Conservation (phyloP, 2,329 filamentous ascomycete species). For the Claviceps pazoutovae region DNA sequence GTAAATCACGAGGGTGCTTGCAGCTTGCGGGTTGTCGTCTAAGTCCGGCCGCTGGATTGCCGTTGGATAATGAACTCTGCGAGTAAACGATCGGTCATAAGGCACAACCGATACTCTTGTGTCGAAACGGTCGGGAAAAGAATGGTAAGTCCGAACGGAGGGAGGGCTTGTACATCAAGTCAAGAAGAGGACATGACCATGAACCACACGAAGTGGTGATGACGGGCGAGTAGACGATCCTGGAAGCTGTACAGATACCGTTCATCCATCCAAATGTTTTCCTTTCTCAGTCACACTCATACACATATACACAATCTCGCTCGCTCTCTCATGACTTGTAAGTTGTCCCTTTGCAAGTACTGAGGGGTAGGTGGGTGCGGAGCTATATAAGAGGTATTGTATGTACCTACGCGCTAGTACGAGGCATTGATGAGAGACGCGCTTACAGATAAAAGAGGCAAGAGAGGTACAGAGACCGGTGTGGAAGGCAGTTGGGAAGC, state of each 20-base stretch:
- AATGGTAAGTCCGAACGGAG: neutral
- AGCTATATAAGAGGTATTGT: neutral
- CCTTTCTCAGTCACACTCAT: neutral
- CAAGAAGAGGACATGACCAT: neutral
- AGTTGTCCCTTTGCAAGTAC: neutral
- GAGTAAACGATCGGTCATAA: neutral
- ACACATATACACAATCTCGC: neutral
- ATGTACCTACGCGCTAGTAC: neutral
- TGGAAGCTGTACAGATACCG: neutral
- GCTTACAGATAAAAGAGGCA: neutral
- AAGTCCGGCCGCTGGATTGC: neutral
- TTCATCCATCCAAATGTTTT: neutral
- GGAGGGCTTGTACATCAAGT: neutral
- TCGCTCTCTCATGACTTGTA: neutral
- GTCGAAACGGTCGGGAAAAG: neutral
- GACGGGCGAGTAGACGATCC: neutral
- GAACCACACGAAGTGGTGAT: neutral
- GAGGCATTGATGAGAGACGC: neutral
- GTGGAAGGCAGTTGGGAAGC: neutral
- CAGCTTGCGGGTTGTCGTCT: neutral
- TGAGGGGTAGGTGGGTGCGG: neutral
- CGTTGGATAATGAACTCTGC: neutral
- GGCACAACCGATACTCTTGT: neutral
- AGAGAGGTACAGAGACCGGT: neutral
- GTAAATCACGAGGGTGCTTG: neutral